Percentiles rank a stretch among this genome's conserved stretches.
These are phyloP conservation scores for Pochonia chlamydosporia DNA, from an alignment of 2,329 filamentous ascomycete species.

Conservation along the genomic window DNA sequence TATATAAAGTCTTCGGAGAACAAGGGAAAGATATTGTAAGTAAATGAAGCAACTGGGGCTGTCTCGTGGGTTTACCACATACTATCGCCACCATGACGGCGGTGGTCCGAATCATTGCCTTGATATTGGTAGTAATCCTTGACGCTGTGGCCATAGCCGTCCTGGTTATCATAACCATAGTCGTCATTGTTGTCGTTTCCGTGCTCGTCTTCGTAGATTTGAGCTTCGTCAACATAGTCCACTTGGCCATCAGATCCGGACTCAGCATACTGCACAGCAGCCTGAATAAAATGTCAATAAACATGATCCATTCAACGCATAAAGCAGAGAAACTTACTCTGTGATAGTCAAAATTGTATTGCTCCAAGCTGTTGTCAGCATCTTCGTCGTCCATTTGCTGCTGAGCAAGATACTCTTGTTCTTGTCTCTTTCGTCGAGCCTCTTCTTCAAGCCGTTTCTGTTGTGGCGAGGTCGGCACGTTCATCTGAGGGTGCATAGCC, in stretches of 20 bases:
- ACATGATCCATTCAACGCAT: conserved; percentile 1
- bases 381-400: conserved; percentile 39
- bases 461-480: conserved; percentile 78
- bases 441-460: conserved; percentile 57
- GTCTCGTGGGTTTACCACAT: conserved; percentile 34
- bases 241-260: conserved; percentile 35
- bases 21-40: conserved; percentile 6
- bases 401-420: conserved; percentile 42
- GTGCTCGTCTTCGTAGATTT: conserved; percentile 48
- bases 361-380: conserved; percentile 42
- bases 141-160: conserved; percentile 30
- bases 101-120: conserved; percentile 25
- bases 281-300: conserved; percentile 22
- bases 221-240: conserved; percentile 46
- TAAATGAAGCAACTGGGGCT: conserved; percentile 6
- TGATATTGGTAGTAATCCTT: conserved; percentile 38
- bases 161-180: conserved; percentile 32
- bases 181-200: conserved; percentile 31
- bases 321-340: conserved; percentile 31
- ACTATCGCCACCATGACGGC: conserved; percentile 29
- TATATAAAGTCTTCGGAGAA: conserved; percentile 13
- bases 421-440: conserved; percentile 42
- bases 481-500: conserved; percentile 95
- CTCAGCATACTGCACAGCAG: conserved; percentile 41
- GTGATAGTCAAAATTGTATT: conserved; percentile 49